Evolutionary conservation across 495 filamentous ascomycete species (phyloP).

Genomic region (Penicillium robsamsonii): DNA sequence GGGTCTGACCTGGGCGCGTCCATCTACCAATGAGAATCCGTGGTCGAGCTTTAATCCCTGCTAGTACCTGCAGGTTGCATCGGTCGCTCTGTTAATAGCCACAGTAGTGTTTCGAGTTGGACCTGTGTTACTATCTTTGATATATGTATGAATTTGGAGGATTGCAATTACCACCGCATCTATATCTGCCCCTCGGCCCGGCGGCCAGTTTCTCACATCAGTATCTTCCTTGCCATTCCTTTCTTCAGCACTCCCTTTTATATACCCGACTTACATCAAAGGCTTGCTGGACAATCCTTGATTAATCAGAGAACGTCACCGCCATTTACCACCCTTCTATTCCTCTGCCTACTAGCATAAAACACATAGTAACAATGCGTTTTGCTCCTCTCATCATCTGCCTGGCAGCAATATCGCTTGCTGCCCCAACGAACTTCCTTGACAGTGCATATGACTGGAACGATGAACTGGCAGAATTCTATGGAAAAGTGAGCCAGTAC

Average conservation of each 20-base stretch:
- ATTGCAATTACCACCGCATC: constrained; percentile 17
- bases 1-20: constrained; percentile 20
- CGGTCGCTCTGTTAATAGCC: constrained; percentile 26
- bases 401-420: constrained; percentile 33
- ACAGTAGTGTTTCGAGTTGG: constrained; percentile 25
- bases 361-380: constrained; percentile 31
- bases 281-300: constrained; percentile 12
- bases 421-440: constrained; percentile 36
- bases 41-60: constrained; percentile 20
- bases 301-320: neutral
- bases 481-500: constrained; percentile 39
- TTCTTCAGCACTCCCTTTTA: constrained; percentile 15
- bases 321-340: neutral
- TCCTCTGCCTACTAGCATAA: neutral
- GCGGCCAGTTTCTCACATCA: constrained; percentile 12
- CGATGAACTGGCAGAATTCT: constrained; percentile 36
- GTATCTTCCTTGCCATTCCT: constrained; percentile 15
- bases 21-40: constrained; percentile 19
- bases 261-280: constrained; percentile 15
- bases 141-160: constrained; percentile 7
- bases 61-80: constrained; percentile 32
- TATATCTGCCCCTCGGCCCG: constrained; percentile 19
- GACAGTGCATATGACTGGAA: constrained; percentile 40
- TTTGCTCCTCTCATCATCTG: constrained; percentile 28
- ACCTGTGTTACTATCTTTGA: constrained; percentile 30